Conservation (phyloP, 129 eudicot species). For the Ambrosia trifida region DNA sequence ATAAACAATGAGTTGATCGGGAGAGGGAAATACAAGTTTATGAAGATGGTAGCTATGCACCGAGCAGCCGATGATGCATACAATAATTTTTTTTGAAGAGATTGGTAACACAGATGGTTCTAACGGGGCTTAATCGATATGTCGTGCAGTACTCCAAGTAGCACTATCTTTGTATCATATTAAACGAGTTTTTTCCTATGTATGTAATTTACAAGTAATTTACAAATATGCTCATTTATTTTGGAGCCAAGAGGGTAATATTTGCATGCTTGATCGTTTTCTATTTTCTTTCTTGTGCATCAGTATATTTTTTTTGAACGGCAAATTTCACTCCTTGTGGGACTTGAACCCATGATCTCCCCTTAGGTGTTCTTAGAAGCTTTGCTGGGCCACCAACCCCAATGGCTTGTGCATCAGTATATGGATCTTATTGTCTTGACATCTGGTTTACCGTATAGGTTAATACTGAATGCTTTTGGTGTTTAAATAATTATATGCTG, state of each 20-base stretch:
- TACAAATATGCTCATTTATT: constrained; percentile 31
- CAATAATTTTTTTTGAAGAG: constrained; percentile 23
- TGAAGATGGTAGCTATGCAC: constrained; percentile 43
- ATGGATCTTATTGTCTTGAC: too few species aligned
- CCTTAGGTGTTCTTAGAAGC: too few species aligned
- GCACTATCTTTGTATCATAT: constrained; percentile 17
- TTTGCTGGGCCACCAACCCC: too few species aligned
- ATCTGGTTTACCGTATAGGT: too few species aligned
- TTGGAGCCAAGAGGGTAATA: constrained; percentile 17
- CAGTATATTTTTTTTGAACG: too few species aligned
- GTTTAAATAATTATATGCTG: too few species aligned
- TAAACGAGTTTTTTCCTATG: constrained; percentile 29
- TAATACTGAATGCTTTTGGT: too few species aligned
- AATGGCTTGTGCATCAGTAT: too few species aligned
- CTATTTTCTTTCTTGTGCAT: too few species aligned
- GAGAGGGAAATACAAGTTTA: constrained; percentile 37
- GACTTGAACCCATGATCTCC: too few species aligned
- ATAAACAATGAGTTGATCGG: constrained; percentile 35
- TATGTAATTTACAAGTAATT: background rate
- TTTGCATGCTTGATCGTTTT: too few species aligned
- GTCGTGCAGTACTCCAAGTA: background rate
- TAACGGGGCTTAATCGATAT: background rate
- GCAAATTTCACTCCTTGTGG: too few species aligned
- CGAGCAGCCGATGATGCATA: constrained; percentile 59
- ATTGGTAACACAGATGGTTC: constrained; percentile 15